These are phyloP conservation scores for Fusarium decemcellulare DNA, from an alignment of 2,329 filamentous ascomycete genomes.

Conservation along the genomic window DNA sequence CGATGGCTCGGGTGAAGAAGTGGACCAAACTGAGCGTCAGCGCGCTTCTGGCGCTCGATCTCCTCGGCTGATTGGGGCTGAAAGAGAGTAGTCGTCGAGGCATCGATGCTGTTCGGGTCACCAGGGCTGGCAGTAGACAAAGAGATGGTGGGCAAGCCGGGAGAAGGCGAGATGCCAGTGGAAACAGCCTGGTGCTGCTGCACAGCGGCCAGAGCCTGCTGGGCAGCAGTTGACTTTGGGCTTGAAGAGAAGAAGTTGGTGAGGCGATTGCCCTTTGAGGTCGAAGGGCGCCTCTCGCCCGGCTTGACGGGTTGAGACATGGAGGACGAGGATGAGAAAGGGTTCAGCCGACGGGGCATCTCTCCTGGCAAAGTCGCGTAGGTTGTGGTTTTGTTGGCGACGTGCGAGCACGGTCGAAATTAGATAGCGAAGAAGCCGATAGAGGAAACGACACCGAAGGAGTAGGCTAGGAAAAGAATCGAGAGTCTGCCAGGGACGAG, in stretches of 20 bases:
- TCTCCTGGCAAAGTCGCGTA: slow-evolving; percentile 51
- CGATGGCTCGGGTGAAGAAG: slow-evolving; percentile 84
- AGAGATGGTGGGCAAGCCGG: slow-evolving; percentile 90
- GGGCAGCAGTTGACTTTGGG: slow-evolving; percentile 78
- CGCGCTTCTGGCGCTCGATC: slow-evolving; percentile 79
- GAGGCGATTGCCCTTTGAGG: slow-evolving; percentile 81
- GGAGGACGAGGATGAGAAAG: slow-evolving; percentile 66
- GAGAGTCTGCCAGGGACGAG: slow-evolving; percentile 23
- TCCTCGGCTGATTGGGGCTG: slow-evolving; percentile 90
- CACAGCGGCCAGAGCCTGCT: slow-evolving; percentile 77
- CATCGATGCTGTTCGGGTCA: slow-evolving; percentile 78
- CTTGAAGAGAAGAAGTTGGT: slow-evolving; percentile 87
- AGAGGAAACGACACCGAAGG: slow-evolving; percentile 16
- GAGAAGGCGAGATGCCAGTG: slow-evolving; percentile 78
- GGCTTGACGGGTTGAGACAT: slow-evolving; percentile 64
- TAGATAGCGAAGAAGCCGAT: slow-evolving; percentile 19
- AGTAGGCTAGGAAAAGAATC: slow-evolving; percentile 3
- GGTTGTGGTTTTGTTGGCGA: slow-evolving; percentile 20
- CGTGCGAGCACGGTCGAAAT: slow-evolving; percentile 14
- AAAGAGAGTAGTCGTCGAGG: slow-evolving; percentile 84
- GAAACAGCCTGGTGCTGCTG: slow-evolving; percentile 68
- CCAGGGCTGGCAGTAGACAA: slow-evolving; percentile 88
- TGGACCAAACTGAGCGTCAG: slow-evolving; percentile 93
- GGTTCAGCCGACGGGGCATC: slow-evolving; percentile 74
- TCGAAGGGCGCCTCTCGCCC: slow-evolving; percentile 70